Evolutionary conservation across 1,139 yeast genomes (phyloP).

Genomic region (Debaryomyces sp.): DNA sequence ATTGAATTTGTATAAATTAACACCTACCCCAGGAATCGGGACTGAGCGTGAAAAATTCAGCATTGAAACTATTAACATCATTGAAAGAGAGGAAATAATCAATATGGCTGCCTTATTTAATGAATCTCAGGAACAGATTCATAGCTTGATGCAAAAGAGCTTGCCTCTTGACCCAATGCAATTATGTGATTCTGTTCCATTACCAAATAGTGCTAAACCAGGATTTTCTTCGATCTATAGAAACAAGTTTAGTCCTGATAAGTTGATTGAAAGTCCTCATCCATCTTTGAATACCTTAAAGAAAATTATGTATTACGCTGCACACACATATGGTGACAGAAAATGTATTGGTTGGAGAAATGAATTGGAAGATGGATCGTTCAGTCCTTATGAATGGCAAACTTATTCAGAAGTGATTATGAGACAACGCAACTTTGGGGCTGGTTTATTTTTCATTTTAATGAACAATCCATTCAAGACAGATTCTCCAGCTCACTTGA

Average conservation of each 20-base stretch:
- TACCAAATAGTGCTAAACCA: slow-evolving; percentile 47
- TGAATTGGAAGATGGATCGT: slow-evolving; percentile 39
- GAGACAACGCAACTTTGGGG: slow-evolving; percentile 56
- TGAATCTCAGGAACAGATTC: slow-evolving; percentile 7
- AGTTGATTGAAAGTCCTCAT: slow-evolving; percentile 47
- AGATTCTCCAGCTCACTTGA: slow-evolving; percentile 28
- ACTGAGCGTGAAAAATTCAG: slow-evolving; percentile 25
- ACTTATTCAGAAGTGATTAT: slow-evolving; percentile 42
- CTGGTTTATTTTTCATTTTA: slow-evolving; percentile 64
- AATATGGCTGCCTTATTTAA: slow-evolving; percentile 11
- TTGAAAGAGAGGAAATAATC: not conserved
- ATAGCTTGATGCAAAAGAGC: slow-evolving; percentile 11
- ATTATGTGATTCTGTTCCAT: slow-evolving; percentile 27
- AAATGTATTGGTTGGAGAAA: slow-evolving; percentile 57
- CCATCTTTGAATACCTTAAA: slow-evolving; percentile 54
- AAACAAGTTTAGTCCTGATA: slow-evolving; percentile 39
- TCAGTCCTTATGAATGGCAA: slow-evolving; percentile 51
- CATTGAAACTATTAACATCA: slow-evolving; percentile 31
- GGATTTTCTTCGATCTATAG: slow-evolving; percentile 62
- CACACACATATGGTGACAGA: slow-evolving; percentile 33
- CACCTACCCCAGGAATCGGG: not conserved
- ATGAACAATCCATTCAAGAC: slow-evolving; percentile 42
- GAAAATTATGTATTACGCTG: slow-evolving; percentile 49
- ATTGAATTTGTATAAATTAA: not conserved
- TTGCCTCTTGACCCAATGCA: slow-evolving; percentile 17